phyloP scores from a whole-genome alignment of 225 moss, liverwort and hornwort genomes.

The Asterella californica region DNA sequence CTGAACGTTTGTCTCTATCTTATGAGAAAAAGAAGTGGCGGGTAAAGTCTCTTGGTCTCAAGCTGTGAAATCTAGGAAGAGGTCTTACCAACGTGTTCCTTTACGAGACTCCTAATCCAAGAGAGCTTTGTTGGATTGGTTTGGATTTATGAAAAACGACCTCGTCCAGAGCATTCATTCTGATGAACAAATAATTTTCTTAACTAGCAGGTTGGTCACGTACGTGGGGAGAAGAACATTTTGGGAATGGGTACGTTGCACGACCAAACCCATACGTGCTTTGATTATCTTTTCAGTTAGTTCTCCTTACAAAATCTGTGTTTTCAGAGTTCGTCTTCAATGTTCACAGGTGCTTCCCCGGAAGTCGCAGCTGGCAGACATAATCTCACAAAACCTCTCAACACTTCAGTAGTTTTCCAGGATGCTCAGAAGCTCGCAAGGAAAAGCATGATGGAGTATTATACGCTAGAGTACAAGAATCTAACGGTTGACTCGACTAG shows the following conservation, averaged over 20 bases:
- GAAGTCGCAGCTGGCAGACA: too few relatives aligned
- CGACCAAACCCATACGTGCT: not conserved
- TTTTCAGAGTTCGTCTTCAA: too few relatives aligned
- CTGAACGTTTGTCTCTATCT: too few relatives aligned
- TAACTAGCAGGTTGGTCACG: constrained; percentile 83
- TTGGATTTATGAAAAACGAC: not conserved
- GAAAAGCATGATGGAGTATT: too few relatives aligned
- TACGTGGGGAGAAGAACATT: constrained; percentile 99
- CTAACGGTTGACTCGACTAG: too few relatives aligned
- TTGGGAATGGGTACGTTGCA: constrained; percentile 73
- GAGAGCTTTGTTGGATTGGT: not conserved
- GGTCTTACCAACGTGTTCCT: not conserved
- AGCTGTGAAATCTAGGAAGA: not conserved
- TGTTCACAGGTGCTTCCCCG: too few relatives aligned
- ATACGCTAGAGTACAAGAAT: too few relatives aligned
- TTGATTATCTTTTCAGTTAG: not conserved
- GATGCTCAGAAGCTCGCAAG: too few relatives aligned
- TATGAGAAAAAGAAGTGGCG: too few relatives aligned
- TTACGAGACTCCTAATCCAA: not conserved
- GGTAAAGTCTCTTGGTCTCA: too few relatives aligned
- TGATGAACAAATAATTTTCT: not conserved
- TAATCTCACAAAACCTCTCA: too few relatives aligned
- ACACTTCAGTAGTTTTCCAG: too few relatives aligned
- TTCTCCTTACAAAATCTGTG: not conserved
- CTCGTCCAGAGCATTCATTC: not conserved